Evolutionary conservation across 169 alveolate genomes (phyloP).

Genomic region (Plasmodium inui): DNA sequence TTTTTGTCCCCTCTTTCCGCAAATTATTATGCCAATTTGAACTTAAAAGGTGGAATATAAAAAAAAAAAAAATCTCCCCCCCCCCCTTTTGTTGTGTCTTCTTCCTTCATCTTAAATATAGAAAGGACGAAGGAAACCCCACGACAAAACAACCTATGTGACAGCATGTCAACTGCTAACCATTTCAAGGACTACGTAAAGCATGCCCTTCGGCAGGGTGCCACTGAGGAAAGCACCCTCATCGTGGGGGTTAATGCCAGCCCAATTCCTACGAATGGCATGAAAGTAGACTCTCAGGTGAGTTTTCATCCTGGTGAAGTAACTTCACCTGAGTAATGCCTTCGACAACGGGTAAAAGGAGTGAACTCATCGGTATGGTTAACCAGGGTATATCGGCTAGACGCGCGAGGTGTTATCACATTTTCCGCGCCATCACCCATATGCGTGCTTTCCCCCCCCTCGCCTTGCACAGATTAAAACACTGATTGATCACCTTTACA

Average conservation of each 20-base stretch:
- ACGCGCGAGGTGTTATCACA: background rate
- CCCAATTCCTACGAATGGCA: background rate
- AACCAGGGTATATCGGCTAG: background rate
- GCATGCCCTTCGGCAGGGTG: background rate
- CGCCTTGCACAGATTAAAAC: conserved; percentile 14
- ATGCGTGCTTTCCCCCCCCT: background rate
- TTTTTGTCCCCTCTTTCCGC: background rate
- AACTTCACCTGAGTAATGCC: background rate
- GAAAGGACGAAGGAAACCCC: background rate
- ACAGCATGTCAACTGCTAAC: conserved; percentile 26
- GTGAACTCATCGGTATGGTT: background rate
- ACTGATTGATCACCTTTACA: conserved; percentile 44
- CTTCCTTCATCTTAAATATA: background rate
- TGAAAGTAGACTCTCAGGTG: conserved; percentile 25
- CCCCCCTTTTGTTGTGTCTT: background rate
- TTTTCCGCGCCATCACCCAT: background rate
- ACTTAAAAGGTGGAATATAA: background rate
- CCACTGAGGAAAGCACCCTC: background rate
- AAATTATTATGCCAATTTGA: background rate
- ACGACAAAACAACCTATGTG: background rate
- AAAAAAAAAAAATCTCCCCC: conserved; percentile 1
- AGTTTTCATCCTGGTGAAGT: background rate
- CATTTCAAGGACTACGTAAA: conserved; percentile 17
- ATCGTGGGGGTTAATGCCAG: background rate
- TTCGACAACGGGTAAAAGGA: background rate